Percentiles rank a stretch among this genome's conserved stretches.
These are phyloP conservation scores for Lentinula lateritia DNA, from an alignment of 768 basidiomycete species.

Conservation along the genomic window DNA sequence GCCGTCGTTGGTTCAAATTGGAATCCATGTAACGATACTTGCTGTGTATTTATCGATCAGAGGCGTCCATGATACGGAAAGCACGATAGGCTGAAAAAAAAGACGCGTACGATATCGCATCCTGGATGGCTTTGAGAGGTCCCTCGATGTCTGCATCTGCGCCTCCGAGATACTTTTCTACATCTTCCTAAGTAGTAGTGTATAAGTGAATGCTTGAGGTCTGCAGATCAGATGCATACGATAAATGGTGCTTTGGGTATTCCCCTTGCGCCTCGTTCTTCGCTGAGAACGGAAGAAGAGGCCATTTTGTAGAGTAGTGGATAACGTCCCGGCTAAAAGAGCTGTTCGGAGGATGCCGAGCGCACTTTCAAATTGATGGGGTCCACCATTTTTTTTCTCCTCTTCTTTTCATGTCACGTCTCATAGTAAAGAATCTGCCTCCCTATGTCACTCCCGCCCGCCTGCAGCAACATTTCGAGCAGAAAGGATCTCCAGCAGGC, in stretches of 20 bases:
- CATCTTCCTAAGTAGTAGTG: conserved; percentile 57
- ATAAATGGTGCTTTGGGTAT: conserved; percentile 96
- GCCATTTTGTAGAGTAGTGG: background rate
- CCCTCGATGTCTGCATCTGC: conserved; percentile 73
- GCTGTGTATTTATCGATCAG: conserved; percentile 41
- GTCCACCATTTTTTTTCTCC: background rate
- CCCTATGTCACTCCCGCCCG: conserved; percentile 57
- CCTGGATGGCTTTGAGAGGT: conserved; percentile 78
- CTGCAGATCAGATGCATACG: conserved; percentile 37
- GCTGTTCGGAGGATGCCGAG: background rate
- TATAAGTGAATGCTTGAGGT: conserved; percentile 6
- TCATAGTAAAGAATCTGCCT: conserved; percentile 81
- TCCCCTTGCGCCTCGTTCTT: conserved; percentile 54
- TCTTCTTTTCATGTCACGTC: conserved; percentile 57
- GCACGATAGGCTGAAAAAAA: conserved; percentile 3
- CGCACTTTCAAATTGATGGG: background rate
- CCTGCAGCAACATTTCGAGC: conserved; percentile 65
- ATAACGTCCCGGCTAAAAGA: background rate
- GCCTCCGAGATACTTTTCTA: conserved; percentile 81
- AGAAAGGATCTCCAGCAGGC: conserved; percentile 53
- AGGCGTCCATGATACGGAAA: conserved; percentile 4
- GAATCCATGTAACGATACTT: conserved; percentile 99
- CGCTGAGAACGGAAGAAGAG: background rate
- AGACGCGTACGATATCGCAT: conserved; percentile 82
- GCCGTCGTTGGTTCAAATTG: conserved; percentile 71